Conservation (phyloP, 2,329 filamentous ascomycete species). For the Dactylellina sp. region DNA sequence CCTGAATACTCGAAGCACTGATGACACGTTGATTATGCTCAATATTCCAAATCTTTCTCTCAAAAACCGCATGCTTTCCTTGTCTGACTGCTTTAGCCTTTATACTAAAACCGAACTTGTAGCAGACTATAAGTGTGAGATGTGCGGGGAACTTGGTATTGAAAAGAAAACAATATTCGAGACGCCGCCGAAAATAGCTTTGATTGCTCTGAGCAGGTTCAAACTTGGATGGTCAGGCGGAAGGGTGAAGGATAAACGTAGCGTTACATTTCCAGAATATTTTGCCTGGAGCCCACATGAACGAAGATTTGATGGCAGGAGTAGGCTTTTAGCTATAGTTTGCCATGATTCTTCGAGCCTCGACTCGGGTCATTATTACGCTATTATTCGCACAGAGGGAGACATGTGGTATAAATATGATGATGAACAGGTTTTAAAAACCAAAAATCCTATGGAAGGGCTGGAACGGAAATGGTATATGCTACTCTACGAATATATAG, state of each 20-base stretch:
- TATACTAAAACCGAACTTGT: constrained; percentile 32
- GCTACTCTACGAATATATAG: constrained; percentile 26
- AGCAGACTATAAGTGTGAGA: constrained; percentile 34
- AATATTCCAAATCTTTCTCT: constrained; percentile 21
- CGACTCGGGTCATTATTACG: constrained; percentile 24
- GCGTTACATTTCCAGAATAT: constrained; percentile 31
- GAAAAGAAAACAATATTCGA: constrained; percentile 32
- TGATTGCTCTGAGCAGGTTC: constrained; percentile 41
- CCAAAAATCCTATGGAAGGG: constrained; percentile 11
- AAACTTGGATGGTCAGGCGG: constrained; percentile 22
- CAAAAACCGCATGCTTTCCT: constrained; percentile 2
- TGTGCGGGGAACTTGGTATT: constrained; percentile 27
- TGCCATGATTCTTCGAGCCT: constrained; percentile 34
- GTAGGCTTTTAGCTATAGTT: constrained; percentile 32
- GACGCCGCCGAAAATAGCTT: constrained; percentile 32
- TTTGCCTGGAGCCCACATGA: constrained; percentile 23
- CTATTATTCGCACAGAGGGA: constrained; percentile 17
- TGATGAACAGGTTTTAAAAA: constrained; percentile 17
- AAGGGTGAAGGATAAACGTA: constrained; percentile 34
- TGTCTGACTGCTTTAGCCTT: constrained; percentile 29
- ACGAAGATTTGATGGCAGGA: constrained; percentile 3
- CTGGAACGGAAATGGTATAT: constrained; percentile 34
- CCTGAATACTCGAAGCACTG: constrained; percentile 10
- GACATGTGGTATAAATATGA: constrained; percentile 42
- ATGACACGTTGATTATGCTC: constrained; percentile 36